Percentiles rank a stretch among this genome's conserved stretches.
These are phyloP conservation scores for Fusarium sambucinum DNA, from an alignment of 2,329 filamentous ascomycete genomes.

Conservation along the genomic window DNA sequence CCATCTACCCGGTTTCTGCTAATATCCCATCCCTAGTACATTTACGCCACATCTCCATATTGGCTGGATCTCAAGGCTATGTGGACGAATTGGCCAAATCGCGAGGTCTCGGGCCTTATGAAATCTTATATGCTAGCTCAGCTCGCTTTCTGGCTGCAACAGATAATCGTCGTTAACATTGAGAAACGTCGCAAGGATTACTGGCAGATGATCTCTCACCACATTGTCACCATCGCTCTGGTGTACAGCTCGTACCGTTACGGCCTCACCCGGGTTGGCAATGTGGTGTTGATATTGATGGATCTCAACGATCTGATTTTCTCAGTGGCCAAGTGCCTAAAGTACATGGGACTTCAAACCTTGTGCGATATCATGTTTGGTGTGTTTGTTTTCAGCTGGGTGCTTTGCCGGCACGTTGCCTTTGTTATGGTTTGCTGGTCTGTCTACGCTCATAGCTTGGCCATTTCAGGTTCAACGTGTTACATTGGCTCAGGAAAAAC, in stretches of 20 bases:
- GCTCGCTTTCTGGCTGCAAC: conserved; percentile 92
- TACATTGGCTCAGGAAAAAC: conserved; percentile 70
- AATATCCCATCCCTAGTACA: conserved; percentile 67
- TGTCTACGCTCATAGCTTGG: conserved; percentile 34
- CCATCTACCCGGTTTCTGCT: background rate
- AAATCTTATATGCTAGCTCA: conserved; percentile 93
- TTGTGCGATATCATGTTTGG: conserved; percentile 87
- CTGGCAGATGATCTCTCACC: conserved; percentile 94
- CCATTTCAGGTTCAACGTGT: conserved; percentile 68
- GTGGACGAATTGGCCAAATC: conserved; percentile 86
- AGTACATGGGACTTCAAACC: conserved; percentile 82
- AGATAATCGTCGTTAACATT: conserved; percentile 92
- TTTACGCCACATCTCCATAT: conserved; percentile 81
- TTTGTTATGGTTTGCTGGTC: conserved; percentile 87
- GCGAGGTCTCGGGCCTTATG: conserved; percentile 77
- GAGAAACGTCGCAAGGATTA: conserved; percentile 95
- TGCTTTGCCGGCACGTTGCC: conserved; percentile 82
- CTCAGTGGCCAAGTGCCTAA: conserved; percentile 88
- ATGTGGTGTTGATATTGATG: conserved; percentile 90
- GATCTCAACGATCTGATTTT: conserved; percentile 80
- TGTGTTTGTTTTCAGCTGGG: conserved; percentile 88
- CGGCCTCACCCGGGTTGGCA: conserved; percentile 86
- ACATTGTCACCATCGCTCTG: conserved; percentile 86
- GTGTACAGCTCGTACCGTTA: conserved; percentile 87
- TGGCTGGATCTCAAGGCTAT: conserved; percentile 81